These are phyloP conservation scores for Xerocomus spinulosus DNA, from an alignment of 768 basidiomycete genomes.

Conservation along the genomic window DNA sequence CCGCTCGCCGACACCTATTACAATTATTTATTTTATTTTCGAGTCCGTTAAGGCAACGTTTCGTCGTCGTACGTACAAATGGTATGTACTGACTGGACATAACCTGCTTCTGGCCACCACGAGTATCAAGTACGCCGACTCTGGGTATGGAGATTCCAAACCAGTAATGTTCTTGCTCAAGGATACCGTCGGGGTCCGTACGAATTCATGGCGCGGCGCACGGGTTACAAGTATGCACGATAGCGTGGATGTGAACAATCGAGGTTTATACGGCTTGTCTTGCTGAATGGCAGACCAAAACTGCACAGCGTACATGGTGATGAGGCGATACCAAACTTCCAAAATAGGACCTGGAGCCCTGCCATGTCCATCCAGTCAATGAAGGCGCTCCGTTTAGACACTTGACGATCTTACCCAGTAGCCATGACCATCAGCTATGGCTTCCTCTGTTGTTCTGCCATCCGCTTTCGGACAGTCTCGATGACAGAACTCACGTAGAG, in stretches of 20 bases:
- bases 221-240: not conserved
- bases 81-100: not conserved
- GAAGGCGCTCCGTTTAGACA: not conserved
- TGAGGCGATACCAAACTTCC: too few species aligned
- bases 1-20: conserved; percentile 1
- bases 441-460: conserved; percentile 31
- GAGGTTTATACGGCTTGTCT: too few species aligned
- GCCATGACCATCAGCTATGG: conserved; percentile 13
- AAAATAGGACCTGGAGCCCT: conserved; percentile 10
- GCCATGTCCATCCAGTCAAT: conserved; percentile 6
- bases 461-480: conserved; percentile 30
- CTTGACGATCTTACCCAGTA: conserved; percentile 6
- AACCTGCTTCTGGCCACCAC: conserved; percentile 4
- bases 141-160: conserved; percentile 4
- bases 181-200: not conserved
- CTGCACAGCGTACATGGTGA: not conserved
- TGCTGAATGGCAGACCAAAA: conserved; percentile 1
- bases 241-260: conserved; percentile 4
- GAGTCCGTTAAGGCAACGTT: not conserved
- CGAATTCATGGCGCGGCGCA: not conserved
- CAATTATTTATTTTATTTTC: conserved; percentile 3
- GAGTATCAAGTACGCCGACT: not conserved
- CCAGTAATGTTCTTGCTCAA: not conserved
- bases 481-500: conserved; percentile 31
- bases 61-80: conserved; percentile 7